These are phyloP conservation scores for Kodamaea sp. DNA, from an alignment of 1,139 yeast species.

Conservation along the genomic window DNA sequence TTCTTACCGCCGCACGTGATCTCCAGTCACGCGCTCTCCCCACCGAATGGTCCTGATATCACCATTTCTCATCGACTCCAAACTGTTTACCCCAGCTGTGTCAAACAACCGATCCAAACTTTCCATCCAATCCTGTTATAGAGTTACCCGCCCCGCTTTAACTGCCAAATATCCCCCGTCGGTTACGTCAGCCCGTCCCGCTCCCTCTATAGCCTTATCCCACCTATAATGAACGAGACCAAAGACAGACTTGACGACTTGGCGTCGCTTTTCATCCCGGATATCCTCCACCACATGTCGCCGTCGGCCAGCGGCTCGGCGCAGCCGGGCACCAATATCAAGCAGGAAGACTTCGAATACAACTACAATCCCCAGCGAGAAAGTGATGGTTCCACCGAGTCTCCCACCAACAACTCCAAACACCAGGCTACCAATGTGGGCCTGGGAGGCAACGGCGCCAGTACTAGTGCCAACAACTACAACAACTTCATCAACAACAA, in stretches of 20 bases:
- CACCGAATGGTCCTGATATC: too few species aligned
- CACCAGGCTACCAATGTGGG: constrained; percentile 2
- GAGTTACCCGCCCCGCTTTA: too few species aligned
- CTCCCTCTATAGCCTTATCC: too few species aligned
- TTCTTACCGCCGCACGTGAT: too few species aligned
- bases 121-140: too few species aligned
- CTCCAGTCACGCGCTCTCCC: too few species aligned
- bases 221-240: constrained; percentile 16
- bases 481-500: constrained; percentile 17
- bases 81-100: too few species aligned
- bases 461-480: constrained; percentile 7
- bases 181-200: too few species aligned
- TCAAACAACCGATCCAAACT: too few species aligned
- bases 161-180: too few species aligned
- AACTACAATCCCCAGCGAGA: constrained; percentile 7
- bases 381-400: constrained; percentile 4
- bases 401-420: constrained; percentile 6
- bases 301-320: constrained; percentile 10
- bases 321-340: constrained; percentile 13
- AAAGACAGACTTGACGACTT: constrained; percentile 41
- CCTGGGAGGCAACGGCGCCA: background rate
- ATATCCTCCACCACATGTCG: constrained; percentile 32
- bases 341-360: constrained; percentile 24
- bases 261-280: constrained; percentile 46
- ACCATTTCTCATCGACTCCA: too few species aligned